Evolutionary conservation across 129 eudicot genomes (phyloP).

Genomic region (Artemisia annua): DNA sequence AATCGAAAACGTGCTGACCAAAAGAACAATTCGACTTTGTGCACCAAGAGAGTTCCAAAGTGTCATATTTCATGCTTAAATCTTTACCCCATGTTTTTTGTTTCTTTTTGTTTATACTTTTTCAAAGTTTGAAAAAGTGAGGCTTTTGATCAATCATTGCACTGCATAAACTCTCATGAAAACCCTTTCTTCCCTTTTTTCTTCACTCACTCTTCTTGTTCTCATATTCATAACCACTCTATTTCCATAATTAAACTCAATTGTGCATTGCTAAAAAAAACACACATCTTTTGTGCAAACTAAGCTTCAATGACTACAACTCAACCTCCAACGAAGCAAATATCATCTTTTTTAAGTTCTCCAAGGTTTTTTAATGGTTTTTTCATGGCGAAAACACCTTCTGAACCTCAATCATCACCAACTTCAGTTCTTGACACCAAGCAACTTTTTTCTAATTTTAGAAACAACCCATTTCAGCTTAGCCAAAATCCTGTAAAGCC

Average conservation of each 20-base stretch:
- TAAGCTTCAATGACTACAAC: background rate
- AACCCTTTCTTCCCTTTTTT: background rate
- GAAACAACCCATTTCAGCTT: conserved; percentile 47
- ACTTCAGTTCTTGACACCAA: conserved; percentile 65
- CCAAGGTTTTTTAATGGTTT: background rate
- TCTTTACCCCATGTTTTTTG: background rate
- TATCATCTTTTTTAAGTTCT: background rate
- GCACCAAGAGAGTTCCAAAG: too few species aligned
- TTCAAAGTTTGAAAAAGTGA: background rate
- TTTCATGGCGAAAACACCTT: background rate
- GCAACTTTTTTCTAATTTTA: conserved; percentile 40
- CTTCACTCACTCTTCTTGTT: background rate
- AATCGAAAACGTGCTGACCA: too few species aligned
- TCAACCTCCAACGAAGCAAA: background rate
- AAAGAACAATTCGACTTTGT: too few species aligned
- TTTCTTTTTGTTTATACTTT: background rate
- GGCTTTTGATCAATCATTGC: conserved; percentile 6
- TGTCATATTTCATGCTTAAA: background rate
- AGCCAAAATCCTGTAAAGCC: conserved; percentile 42
- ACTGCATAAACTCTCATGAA: background rate
- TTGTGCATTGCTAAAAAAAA: background rate
- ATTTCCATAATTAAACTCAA: background rate
- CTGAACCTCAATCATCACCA: conserved; percentile 35
- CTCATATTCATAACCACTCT: background rate
- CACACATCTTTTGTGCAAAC: background rate